Base-by-base conservation (phyloP, 495 filamentous ascomycete species). In the Talaromyces stipitatus region DNA sequence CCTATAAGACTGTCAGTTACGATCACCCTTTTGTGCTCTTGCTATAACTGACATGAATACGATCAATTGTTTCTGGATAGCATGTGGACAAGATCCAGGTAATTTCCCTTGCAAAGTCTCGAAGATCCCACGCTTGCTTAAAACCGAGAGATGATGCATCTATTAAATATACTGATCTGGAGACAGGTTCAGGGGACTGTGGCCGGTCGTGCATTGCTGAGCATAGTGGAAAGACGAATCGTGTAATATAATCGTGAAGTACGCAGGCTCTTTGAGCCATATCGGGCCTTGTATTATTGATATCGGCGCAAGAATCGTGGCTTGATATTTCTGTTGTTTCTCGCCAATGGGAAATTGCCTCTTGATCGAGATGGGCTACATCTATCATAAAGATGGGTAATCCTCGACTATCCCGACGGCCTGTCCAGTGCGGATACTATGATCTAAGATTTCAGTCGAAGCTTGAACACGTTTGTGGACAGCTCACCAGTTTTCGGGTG, bases 391-490 rank as follows among this genome's bases (percentile, higher is more conserved):
- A 60, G 2, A 72, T 59, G 6, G 69, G 69, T 8, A 60, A 36
- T 2, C 71, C 69, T 12, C 48, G 29, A n/a, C 59, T 64, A 54
- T 69, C 62, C 50, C 65, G 57, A 18, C 64, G 63, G 11, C 71
- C 71, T n/a, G 64, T 69, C 71, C 71, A 74, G 38, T 66, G 63
- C 0, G 67, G 64, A 38, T 68, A 72, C 69, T 73, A 45, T 27
- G 8, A 18, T 24, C 4, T 51, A 16, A 18, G 14, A 26, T 22
- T 16, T 59, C 1, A 47, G 11, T 41, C 11, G 30, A 30, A 38
- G 26, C 28, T 2, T 3, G 22, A 16, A 41, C 22, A 16, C 22
- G 30, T 26, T 28, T 4, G 2, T 20, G 4, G 9, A 8, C 10
- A 7, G 52, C 58, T 59, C 32, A 72, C 67, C 33, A 69, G 30